Conservation (phyloP, 768 basidiomycete species). For the Crucibulum laeve region DNA sequence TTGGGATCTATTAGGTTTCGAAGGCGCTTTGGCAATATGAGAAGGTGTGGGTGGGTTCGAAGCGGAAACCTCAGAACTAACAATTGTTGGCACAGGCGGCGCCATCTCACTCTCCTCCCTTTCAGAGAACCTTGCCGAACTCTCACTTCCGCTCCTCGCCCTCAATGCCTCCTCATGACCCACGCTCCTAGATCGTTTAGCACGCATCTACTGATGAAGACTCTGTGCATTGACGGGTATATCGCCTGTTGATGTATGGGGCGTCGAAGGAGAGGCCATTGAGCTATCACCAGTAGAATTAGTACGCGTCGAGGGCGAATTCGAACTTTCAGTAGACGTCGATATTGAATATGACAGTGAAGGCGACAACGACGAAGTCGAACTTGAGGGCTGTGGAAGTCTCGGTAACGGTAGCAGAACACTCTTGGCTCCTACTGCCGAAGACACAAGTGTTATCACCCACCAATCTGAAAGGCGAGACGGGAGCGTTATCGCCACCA, state of each 20-base stretch:
- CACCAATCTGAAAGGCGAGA: too few relatives aligned
- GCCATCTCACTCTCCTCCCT: neutral
- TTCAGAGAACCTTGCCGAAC: neutral
- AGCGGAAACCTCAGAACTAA: neutral
- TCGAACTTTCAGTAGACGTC: neutral
- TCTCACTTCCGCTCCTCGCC: conserved; percentile 5
- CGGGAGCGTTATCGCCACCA: too few relatives aligned
- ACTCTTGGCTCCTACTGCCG: neutral
- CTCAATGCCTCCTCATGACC: conserved; percentile 16
- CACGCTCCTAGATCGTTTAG: conserved; percentile 17
- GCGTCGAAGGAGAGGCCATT: neutral
- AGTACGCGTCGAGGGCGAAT: neutral
- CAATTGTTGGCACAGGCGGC: neutral
- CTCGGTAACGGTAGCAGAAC: neutral
- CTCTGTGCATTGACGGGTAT: neutral
- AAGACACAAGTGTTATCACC: too few relatives aligned
- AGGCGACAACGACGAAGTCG: neutral
- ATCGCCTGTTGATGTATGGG: neutral
- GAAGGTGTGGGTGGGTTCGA: neutral
- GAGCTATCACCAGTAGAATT: neutral
- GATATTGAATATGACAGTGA: neutral
- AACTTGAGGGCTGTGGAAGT: neutral
- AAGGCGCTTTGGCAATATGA: too few relatives aligned
- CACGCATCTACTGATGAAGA: conserved; percentile 15
- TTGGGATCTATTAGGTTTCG: too few relatives aligned